Base-by-base conservation (phyloP, 2,329 filamentous ascomycete genomes). In the Chrysoporthe cubensis region DNA sequence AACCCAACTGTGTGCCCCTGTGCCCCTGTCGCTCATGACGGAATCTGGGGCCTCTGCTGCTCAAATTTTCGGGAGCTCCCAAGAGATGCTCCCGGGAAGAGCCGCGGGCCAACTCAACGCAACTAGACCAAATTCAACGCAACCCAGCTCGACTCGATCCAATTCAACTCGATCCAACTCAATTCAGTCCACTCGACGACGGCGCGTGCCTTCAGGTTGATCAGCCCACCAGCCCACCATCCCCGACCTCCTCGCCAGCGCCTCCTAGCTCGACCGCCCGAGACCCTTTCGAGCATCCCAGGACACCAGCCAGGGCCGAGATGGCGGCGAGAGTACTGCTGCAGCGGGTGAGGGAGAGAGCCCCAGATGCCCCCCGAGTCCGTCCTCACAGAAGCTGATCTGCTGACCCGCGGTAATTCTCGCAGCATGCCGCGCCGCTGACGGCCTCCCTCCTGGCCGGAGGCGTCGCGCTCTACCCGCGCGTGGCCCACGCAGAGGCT, bases 321-420 rank as follows among this genome's bases (percentile, higher is more conserved):
- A 88, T 88, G 86, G 85, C 85, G 80, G 83, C 85, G 75, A 84
- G 85, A 86, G 80, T 87, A 79, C 80, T 88, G 78, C 79, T 87
- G 75, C 83, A 82, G 79, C 82, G 81, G 83, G 86, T 88, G 76
- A 77, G 26, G 0, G 26, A 26, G 26, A 26, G 26, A 26, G 71
- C 64, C 67, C 64, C 62, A 63, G 48, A 44, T 4, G n/a, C 21
- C n/a, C 16, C 32, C 54, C 14, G 2, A 7, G 16, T 16, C 21
- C 8, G 13, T 32, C 16, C 40, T 14, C 6, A 8, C 32, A 9
- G n/a, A 16, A 16, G 9, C n/a, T 43, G 37, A 42, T 58, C 34
- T 66, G 59, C 66, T 42, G 42, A 63, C 71, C 71, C 75, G 72
- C 80, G 76, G 71, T 75, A 72, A 71, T 66, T 65, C 64, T 60